Base-by-base conservation (phyloP, 768 basidiomycete genomes). In the Psilocybe tampanensis region DNA sequence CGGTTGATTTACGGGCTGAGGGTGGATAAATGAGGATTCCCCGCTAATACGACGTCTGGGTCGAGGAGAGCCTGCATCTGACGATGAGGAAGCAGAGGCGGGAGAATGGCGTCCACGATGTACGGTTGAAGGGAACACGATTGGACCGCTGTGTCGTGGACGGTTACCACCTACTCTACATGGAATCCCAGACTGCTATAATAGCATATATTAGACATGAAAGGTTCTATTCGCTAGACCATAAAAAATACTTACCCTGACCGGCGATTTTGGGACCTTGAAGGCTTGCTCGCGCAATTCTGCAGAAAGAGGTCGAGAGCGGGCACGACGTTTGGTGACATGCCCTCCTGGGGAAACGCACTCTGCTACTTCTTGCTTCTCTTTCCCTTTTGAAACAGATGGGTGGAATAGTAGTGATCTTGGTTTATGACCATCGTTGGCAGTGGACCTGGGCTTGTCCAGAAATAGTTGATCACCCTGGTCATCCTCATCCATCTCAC, bases 311-410 rank as follows among this genome's bases (percentile, higher is more conserved):
- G 89, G 90, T 50, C 89, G 78, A 23, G 88, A 84, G 11, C 88
- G 84, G 1, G 89, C 90, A 11, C 90, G 83, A 54, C 89, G 80
- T 70, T 92, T 92, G 36, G 78, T 81, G 54, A 92, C 75, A 69
- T 90, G 90, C 0, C 89, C 90, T 12, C 88, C 88, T 2, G 90
- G 90, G 0, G 89, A 92, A 56, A 91, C 77, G 1, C 84, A 85
- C 59, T 86, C 88, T 2, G 77, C 84, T 26, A 88, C 84, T 65
- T 89, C 86, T 58, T 83, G 81, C 47, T 74, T 73, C 21, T 71
- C 65, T 50, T 74, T 83, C 1, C 73, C 77, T 57, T 78, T 80
- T 48, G 52, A 55, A 18, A 55, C 47, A 34, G 60, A 51, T 11
- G 62, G 26, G n/a, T 61, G 58, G 50, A 68, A 62, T 18, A 53